Evolutionary conservation across 176 grass and related monocot genomes (phyloP).

Genomic region (Bothriochloa decipiens): DNA sequence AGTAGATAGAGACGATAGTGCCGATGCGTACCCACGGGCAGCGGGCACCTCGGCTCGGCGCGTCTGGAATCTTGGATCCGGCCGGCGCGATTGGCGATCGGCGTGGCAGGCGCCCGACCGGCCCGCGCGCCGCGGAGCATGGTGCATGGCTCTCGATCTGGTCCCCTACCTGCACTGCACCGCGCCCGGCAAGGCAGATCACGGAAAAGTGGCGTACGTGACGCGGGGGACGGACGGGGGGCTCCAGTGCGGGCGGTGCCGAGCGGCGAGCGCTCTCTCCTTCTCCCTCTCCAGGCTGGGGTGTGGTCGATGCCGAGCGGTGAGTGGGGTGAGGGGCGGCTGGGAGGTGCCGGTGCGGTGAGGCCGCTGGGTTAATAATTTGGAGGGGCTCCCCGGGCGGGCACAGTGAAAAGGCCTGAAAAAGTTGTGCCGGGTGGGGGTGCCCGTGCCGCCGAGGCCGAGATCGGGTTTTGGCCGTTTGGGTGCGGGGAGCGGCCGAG

Average conservation of each 20-base stretch:
- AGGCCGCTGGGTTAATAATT: slow-evolving; percentile 24
- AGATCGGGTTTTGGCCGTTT: too few species aligned
- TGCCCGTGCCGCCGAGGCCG: not conserved
- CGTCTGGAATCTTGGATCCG: slow-evolving; percentile 24
- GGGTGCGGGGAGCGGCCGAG: not conserved
- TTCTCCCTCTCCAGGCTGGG: not conserved
- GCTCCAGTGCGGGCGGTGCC: not conserved
- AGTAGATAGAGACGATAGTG: not conserved
- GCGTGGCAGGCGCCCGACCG: not conserved
- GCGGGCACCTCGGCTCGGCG: slow-evolving; percentile 9
- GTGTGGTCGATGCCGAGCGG: not conserved
- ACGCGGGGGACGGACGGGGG: not conserved
- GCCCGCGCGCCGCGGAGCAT: not conserved
- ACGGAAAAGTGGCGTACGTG: slow-evolving; percentile 32
- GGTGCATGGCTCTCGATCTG: not conserved
- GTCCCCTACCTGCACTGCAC: not conserved
- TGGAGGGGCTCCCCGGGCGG: not conserved
- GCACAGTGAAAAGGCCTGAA: not conserved
- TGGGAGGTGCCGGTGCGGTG: not conserved
- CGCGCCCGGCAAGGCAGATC: not conserved
- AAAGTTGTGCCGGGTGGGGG: not conserved
- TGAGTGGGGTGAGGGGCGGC: not conserved
- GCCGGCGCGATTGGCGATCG: slow-evolving; percentile 8
- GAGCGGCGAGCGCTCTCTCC: not conserved
- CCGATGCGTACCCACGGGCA: not conserved